A percentile compares a stretch with the other conserved stretches of the same genome.
Conservation (phyloP, 2,329 filamentous ascomycete genomes). For the Monilinia polystroma region DNA sequence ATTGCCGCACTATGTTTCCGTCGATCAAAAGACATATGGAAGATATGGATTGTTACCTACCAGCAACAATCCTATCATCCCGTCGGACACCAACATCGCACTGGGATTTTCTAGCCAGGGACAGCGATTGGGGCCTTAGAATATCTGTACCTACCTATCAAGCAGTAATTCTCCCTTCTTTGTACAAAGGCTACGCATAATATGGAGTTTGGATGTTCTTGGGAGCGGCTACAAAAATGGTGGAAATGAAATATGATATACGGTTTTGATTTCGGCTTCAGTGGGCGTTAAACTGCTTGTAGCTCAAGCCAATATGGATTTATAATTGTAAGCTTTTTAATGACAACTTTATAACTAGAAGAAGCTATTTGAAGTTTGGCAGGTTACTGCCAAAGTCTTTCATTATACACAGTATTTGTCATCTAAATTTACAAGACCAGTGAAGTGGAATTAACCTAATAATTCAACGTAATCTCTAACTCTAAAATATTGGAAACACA, state of each 20-base stretch:
- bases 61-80: constrained; percentile 42
- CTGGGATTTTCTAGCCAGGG: constrained; percentile 59
- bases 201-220: constrained; percentile 17
- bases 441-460: background rate
- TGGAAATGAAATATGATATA: constrained; percentile 16
- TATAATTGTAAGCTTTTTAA: constrained; percentile 20
- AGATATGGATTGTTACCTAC: constrained; percentile 84
- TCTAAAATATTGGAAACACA: background rate
- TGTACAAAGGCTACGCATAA: constrained; percentile 22
- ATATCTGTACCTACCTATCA: background rate
- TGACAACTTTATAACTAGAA: constrained; percentile 14
- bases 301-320: constrained; percentile 4
- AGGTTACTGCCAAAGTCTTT: background rate
- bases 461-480: background rate
- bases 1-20: constrained; percentile 87
- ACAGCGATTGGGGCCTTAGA: constrained; percentile 68
- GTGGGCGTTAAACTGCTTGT: constrained; percentile 1
- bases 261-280: constrained; percentile 4
- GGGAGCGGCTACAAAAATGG: constrained; percentile 13
- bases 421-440: background rate
- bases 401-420: background rate
- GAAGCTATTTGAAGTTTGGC: background rate
- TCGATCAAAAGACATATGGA: constrained; percentile 95
- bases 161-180: constrained; percentile 1
- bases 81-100: constrained; percentile 43